phyloP scores from a whole-genome alignment of 2,329 filamentous ascomycete genomes.

The Exophiala spinifera region DNA sequence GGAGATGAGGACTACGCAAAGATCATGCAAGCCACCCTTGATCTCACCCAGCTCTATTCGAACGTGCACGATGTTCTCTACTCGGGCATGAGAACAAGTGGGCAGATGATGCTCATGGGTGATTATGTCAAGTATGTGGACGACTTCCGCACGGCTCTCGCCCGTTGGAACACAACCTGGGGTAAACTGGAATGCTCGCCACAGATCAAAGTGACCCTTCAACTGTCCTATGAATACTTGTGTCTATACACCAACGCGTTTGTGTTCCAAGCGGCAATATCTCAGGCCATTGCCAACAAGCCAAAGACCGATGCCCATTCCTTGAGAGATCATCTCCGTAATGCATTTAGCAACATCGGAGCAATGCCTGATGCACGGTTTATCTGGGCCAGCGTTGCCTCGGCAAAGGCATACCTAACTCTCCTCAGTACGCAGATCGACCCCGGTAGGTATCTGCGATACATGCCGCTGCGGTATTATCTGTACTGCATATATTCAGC shows the following conservation, averaged over 20 bases:
- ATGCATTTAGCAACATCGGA: slow-evolving; percentile 54
- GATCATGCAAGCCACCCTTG: slow-evolving; percentile 68
- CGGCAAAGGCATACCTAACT: slow-evolving; percentile 59
- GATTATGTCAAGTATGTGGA: slow-evolving; percentile 74
- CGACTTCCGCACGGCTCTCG: slow-evolving; percentile 66
- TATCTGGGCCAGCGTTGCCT: slow-evolving; percentile 64
- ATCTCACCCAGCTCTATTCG: slow-evolving; percentile 68
- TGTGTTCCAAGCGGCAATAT: slow-evolving; percentile 69
- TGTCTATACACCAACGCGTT: slow-evolving; percentile 73
- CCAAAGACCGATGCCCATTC: slow-evolving; percentile 34
- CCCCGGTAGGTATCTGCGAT: slow-evolving; percentile 57
- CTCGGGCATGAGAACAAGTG: slow-evolving; percentile 66
- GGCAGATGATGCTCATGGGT: slow-evolving; percentile 67
- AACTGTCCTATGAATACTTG: slow-evolving; percentile 70
- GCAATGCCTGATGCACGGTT: slow-evolving; percentile 62
- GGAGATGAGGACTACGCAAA: slow-evolving; percentile 65
- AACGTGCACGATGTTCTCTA: slow-evolving; percentile 73
- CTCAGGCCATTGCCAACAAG: slow-evolving; percentile 46
- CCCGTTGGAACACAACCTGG: slow-evolving; percentile 70
- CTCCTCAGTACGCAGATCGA: slow-evolving; percentile 60
- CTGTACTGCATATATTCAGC: slow-evolving; percentile 62
- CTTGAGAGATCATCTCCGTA: slow-evolving; percentile 39
- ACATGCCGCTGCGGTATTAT: slow-evolving; percentile 64
- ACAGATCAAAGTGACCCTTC: slow-evolving; percentile 63
- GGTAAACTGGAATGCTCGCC: slow-evolving; percentile 63